Base-by-base conservation (phyloP, 2,329 filamentous ascomycete species). In the Aspergillus ustus region DNA sequence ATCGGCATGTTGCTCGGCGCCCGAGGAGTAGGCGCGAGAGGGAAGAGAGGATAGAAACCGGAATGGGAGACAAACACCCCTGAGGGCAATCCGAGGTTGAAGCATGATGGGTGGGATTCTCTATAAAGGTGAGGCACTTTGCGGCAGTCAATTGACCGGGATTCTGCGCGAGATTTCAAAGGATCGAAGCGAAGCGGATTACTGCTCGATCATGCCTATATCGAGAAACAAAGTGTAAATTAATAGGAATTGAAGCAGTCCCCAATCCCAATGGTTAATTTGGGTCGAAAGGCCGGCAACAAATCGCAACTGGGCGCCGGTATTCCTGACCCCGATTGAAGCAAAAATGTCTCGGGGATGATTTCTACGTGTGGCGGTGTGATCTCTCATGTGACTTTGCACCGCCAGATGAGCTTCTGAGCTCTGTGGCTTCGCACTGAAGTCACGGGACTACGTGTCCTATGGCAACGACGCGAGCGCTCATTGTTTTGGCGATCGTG, bases 31-130 rank as follows among this genome's bases (percentile, higher is more conserved):
- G 56, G 78, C 78, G 67, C 85, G 84, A 67, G 74, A 69, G 63
- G 75, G 74, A 64, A 80, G 76, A 66, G 75, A 73, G 56, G 73
- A 71, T 66, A 85, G 74, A 73, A 78, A 80, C 75, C 75, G 76
- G 67, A 80, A 82, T 66, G 81, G 75, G 67, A 80, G 76, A 73
- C 78, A 78, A 76, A 81, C 77, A 74, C 79, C 79, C 70, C 80
- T 79, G 63, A 84, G 81, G 72, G 85, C 83, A 78, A 90, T 78
- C 77, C 88, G 85, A 67, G 87, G 84, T 76, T 90, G 88, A 65
- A 91, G 78, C 88, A 92, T 91, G 52, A 65, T 75, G 61, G 37
- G 52, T 15, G 37, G 19, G 52, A 52, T 31, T 37, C 43, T 61
- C 19, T 20, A 29, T 19, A 17, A 37, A 44, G 22, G 19, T 7